These are phyloP conservation scores for Omphalea diandra DNA, from an alignment of 441 rosid species.

Conservation along the genomic window DNA sequence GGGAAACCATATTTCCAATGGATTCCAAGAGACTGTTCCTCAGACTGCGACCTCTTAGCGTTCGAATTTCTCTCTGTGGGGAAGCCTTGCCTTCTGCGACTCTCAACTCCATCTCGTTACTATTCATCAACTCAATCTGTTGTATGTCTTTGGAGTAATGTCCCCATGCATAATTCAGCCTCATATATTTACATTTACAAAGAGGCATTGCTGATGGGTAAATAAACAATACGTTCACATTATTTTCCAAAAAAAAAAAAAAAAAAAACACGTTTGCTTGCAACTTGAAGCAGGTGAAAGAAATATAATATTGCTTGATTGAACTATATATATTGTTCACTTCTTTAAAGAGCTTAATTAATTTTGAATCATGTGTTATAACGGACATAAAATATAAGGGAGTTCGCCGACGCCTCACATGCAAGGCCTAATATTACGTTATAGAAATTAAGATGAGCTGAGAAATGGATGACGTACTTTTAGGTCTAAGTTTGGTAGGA, in stretches of 20 bases:
- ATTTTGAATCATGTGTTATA: neutral
- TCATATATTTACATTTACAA: too few species aligned
- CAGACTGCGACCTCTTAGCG: conserved; percentile 6
- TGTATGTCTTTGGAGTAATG: neutral
- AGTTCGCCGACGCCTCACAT: conserved; percentile 28
- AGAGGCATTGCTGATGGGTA: neutral
- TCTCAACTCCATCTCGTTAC: conserved; percentile 15
- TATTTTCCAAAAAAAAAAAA: neutral
- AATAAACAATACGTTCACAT: too few species aligned
- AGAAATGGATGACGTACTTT: neutral
- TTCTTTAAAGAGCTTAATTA: neutral
- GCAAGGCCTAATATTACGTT: conserved; percentile 23
- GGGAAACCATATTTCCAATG: conserved; percentile 24
- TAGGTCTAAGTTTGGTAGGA: neutral
- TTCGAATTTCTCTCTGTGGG: conserved; percentile 14
- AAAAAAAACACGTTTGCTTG: neutral
- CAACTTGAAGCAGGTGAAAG: conserved; percentile 4
- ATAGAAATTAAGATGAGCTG: neutral
- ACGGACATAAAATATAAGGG: neutral
- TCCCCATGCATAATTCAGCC: neutral
- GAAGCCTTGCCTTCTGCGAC: conserved; percentile 26
- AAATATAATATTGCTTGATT: neutral
- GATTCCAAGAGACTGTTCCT: conserved; percentile 30
- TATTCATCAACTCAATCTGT: neutral
- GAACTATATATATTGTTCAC: neutral